Percentiles rank a stretch among this genome's conserved stretches.
Conservation (phyloP, 2,329 filamentous ascomycete genomes). For the Teratosphaeria destructans region DNA sequence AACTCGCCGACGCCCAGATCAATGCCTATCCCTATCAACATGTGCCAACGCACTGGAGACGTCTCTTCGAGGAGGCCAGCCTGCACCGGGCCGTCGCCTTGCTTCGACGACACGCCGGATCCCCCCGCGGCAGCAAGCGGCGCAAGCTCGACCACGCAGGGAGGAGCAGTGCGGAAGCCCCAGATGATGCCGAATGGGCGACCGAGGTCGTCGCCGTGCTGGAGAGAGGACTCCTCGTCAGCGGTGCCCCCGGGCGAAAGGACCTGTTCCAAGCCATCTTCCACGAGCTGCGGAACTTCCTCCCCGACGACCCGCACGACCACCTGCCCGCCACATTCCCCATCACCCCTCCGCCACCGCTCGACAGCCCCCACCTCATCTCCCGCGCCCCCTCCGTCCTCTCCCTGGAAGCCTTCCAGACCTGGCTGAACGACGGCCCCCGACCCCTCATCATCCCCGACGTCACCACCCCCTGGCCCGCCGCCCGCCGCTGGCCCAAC, state of each 20-base stretch:
- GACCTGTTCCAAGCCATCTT: conserved; percentile 39
- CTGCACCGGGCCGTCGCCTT: conserved; percentile 35
- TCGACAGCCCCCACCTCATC: conserved; percentile 7
- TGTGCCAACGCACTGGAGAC: conserved; percentile 58
- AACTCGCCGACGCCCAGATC: conserved; percentile 54
- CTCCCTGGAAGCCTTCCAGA: conserved; percentile 19
- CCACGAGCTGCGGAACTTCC: conserved; percentile 33
- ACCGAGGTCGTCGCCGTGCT: conserved; percentile 53
- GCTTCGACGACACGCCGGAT: background rate
- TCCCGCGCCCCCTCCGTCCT: conserved; percentile 2
- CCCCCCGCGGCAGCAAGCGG: background rate
- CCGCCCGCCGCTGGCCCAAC: conserved; percentile 63
- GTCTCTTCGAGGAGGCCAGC: conserved; percentile 60
- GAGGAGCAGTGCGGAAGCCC: background rate
- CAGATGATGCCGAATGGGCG: conserved; percentile 33
- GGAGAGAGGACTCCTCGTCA: conserved; percentile 67
- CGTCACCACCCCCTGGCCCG: conserved; percentile 64
- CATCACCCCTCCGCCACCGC: conserved; percentile 3
- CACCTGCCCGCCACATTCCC: conserved; percentile 4
- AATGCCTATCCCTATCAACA: conserved; percentile 59
- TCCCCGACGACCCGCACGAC: background rate
- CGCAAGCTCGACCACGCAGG: background rate
- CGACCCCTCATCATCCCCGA: conserved; percentile 60
- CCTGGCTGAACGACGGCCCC: conserved; percentile 13
- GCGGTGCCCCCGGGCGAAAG: conserved; percentile 53